These are phyloP conservation scores for Cytidiella melzeri DNA, from an alignment of 768 basidiomycete species.

Conservation along the genomic window DNA sequence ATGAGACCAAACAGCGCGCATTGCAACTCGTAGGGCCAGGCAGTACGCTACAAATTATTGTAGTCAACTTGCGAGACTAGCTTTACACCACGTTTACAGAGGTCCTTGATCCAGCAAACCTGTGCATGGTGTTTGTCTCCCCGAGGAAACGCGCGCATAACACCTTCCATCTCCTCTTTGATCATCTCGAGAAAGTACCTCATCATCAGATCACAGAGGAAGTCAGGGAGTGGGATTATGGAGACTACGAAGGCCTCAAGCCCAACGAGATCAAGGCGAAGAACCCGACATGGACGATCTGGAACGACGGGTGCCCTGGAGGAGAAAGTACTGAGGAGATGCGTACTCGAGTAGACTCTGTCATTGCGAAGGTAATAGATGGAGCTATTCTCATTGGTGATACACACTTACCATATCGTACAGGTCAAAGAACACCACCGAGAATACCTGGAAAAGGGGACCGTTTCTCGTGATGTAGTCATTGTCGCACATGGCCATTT, in stretches of 20 bases:
- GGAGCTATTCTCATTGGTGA: too few species aligned
- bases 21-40: constrained; percentile 66
- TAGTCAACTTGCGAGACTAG: background rate
- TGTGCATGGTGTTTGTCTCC: constrained; percentile 74
- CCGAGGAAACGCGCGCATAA: constrained; percentile 82
- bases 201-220: constrained; percentile 57
- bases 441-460: constrained; percentile 60
- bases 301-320: constrained; percentile 86
- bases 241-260: constrained; percentile 80
- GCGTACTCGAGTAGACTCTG: constrained; percentile 66
- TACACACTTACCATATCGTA: background rate
- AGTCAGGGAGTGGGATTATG: constrained; percentile 85
- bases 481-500: constrained; percentile 91
- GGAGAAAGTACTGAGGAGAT: constrained; percentile 84
- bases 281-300: constrained; percentile 69
- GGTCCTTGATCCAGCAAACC: constrained; percentile 71
- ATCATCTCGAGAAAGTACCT: constrained; percentile 38
- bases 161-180: constrained; percentile 82
- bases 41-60: constrained; percentile 42
- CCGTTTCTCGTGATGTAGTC: constrained; percentile 69
- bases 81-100: constrained; percentile 32
- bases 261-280: constrained; percentile 70
- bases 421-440: constrained; percentile 72
- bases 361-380: constrained; percentile 68
- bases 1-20: constrained; percentile 61